phyloP scores from a whole-genome alignment of 2,329 filamentous ascomycete species.

The Leptographium flavum region DNA sequence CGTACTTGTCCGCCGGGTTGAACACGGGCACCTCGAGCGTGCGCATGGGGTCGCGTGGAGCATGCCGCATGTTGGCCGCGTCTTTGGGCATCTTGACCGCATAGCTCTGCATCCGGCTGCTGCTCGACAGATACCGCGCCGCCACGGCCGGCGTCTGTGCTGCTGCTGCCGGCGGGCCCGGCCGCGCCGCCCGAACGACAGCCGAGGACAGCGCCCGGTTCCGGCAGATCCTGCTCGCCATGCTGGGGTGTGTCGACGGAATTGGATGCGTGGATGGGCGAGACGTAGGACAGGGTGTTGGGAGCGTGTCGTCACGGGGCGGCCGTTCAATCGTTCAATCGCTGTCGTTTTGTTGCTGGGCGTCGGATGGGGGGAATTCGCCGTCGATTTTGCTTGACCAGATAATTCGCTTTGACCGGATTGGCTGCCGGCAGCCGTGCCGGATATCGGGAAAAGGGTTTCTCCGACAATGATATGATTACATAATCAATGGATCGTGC shows the following conservation, averaged over 20 bases:
- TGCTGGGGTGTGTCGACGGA: conserved; percentile 20
- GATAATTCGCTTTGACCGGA: conserved; percentile 10
- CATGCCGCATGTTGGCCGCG: conserved; percentile 51
- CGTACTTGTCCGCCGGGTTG: conserved; percentile 88
- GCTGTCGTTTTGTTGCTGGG: neutral
- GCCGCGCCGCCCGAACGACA: conserved; percentile 37
- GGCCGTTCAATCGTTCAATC: conserved; percentile 1
- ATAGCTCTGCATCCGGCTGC: conserved; percentile 26
- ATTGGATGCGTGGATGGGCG: conserved; percentile 1
- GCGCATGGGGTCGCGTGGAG: conserved; percentile 41
- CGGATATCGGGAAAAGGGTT: conserved; percentile 2
- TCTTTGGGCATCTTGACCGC: conserved; percentile 46
- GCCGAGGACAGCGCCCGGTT: conserved; percentile 41
- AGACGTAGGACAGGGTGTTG: neutral
- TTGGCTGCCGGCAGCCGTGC: neutral
- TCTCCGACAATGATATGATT: neutral
- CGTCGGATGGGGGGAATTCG: conserved; percentile 1
- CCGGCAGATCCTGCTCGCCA: conserved; percentile 47
- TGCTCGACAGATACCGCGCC: conserved; percentile 35
- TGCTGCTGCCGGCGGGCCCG: conserved; percentile 15
- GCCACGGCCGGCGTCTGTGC: conserved; percentile 9
- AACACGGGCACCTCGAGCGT: conserved; percentile 65
- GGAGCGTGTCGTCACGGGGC: neutral
- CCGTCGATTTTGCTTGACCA: conserved; percentile 7
- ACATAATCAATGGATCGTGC: too few relatives aligned